Evolutionary conservation across 2,329 filamentous ascomycete genomes (phyloP), one percentile per base, ranked within the genome.

Genomic region (Aspergillus floridensis): DNA sequence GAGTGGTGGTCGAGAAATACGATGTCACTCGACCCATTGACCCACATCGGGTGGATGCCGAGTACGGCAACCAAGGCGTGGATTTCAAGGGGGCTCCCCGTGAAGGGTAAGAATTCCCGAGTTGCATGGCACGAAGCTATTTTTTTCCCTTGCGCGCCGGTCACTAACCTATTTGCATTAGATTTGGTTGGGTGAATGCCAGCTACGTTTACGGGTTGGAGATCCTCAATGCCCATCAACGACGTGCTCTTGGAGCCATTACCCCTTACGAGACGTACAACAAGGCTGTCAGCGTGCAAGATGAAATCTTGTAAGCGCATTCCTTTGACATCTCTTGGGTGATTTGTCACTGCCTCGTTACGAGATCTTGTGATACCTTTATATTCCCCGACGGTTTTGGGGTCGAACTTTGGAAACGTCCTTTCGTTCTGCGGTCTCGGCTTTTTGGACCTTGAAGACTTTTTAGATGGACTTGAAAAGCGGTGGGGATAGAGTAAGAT

Each of bases 141-240:
- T 21, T 41, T 41, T 24, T 19, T 7, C 26, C 26, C 26, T 29
- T 12, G 12, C 16, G n/a, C 21, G 41, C 11, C 2, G 50, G 21
- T 44, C 16, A 57, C 56, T 63, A 60, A 63, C 56, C 38, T 11
- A 31, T 10, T 22, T 38, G 7, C 11, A 49, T 58, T 71, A 96
- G 93, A 59, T 99, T 99, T 72, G 95, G 93, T 55, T 99, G 95
- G 95, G 95, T 98, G 70, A 99, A 99, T 73, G 93, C 95, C 70
- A 97, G 93, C 74, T 99, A 96, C 74, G 90, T 98, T 59, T 96
- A 96, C 72, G 95, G 93, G 46, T 82, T 98, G 61, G 88, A 93
- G 66, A 90, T 97, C 66, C 83, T 96, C 61, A 93, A 90, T 68
- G 89, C 91, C 32, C 92, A 96, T 76, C 93, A 95, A 86, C 87